Percentiles rank a stretch among this genome's conserved stretches.
Conservation (phyloP, 768 basidiomycete species). For the Termitomyces sp. region DNA sequence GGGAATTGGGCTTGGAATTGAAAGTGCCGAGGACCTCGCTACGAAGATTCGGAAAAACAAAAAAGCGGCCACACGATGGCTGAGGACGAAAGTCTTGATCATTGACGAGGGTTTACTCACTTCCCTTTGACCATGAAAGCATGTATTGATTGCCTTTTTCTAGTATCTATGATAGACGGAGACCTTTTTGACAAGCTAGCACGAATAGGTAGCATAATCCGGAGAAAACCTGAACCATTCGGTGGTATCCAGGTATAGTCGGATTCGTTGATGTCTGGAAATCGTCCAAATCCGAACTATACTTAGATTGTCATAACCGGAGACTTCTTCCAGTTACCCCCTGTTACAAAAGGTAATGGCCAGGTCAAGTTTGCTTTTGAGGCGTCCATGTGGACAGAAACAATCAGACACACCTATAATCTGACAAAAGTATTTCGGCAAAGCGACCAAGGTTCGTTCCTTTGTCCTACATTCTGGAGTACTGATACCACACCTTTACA, state of each 20-base stretch:
- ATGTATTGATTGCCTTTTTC: neutral
- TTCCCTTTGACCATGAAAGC: neutral
- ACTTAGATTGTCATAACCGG: slow-evolving; percentile 85
- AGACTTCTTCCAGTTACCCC: slow-evolving; percentile 98
- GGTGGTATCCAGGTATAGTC: slow-evolving; percentile 84
- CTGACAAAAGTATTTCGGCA: slow-evolving; percentile 95
- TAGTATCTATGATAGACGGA: slow-evolving; percentile 98
- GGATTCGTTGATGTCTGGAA: neutral
- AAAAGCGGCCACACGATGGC: slow-evolving; percentile 80
- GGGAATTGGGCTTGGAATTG: slow-evolving; percentile 86
- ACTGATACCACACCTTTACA: neutral
- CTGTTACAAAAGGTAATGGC: slow-evolving; percentile 65
- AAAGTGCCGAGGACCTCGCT: slow-evolving; percentile 57
- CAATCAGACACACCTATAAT: slow-evolving; percentile 83
- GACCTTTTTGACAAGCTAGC: slow-evolving; percentile 90
- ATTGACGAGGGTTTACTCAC: slow-evolving; percentile 67
- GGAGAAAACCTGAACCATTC: slow-evolving; percentile 69
- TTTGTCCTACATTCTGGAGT: neutral
- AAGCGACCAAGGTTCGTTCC: slow-evolving; percentile 73
- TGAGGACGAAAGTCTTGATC: slow-evolving; percentile 78
- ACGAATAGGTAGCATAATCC: slow-evolving; percentile 59
- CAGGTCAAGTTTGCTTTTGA: slow-evolving; percentile 90
- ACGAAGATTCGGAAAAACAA: slow-evolving; percentile 75
- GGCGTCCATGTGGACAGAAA: slow-evolving; percentile 69
- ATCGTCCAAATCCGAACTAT: neutral